phyloP scores from a whole-genome alignment of 2,329 filamentous ascomycete species.

The Chaetomiaceae sp. region DNA sequence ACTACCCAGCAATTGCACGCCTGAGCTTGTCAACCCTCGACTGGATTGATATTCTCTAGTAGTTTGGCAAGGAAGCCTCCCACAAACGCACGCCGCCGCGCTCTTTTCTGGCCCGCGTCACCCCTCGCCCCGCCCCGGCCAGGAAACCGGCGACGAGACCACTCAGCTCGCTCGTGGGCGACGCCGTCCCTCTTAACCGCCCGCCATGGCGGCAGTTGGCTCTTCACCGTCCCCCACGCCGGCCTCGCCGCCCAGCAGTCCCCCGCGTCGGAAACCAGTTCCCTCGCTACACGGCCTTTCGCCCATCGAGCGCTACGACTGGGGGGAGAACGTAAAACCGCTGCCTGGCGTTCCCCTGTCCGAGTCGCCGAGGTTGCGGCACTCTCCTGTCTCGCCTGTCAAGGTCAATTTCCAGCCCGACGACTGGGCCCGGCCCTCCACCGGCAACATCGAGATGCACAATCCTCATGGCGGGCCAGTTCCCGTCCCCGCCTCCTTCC shows the following conservation, averaged over 20 bases:
- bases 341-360: slow-evolving; percentile 25
- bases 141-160: slow-evolving; percentile 1
- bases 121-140: slow-evolving; percentile 3
- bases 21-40: too few relatives aligned
- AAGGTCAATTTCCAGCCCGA: slow-evolving; percentile 48
- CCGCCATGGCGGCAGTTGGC: slow-evolving; percentile 30
- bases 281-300: slow-evolving; percentile 30
- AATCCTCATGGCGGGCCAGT: slow-evolving; percentile 11
- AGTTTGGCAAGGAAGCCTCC: not conserved
- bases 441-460: slow-evolving; percentile 43
- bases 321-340: slow-evolving; percentile 28
- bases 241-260: slow-evolving; percentile 24
- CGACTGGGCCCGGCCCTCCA: slow-evolving; percentile 47
- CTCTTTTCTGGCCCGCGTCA: too few relatives aligned
- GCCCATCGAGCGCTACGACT: slow-evolving; percentile 29
- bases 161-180: slow-evolving; percentile 13
- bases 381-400: slow-evolving; percentile 51
- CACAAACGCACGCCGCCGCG: too few relatives aligned
- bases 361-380: slow-evolving; percentile 42
- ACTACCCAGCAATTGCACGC: too few relatives aligned
- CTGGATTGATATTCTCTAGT: not conserved
- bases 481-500: not conserved
- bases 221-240: slow-evolving; percentile 23
- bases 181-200: slow-evolving; percentile 8
- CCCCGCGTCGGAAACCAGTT: slow-evolving; percentile 33